Conservation (phyloP, 2,329 filamentous ascomycete genomes). For the Talaromyces verruculosus region DNA sequence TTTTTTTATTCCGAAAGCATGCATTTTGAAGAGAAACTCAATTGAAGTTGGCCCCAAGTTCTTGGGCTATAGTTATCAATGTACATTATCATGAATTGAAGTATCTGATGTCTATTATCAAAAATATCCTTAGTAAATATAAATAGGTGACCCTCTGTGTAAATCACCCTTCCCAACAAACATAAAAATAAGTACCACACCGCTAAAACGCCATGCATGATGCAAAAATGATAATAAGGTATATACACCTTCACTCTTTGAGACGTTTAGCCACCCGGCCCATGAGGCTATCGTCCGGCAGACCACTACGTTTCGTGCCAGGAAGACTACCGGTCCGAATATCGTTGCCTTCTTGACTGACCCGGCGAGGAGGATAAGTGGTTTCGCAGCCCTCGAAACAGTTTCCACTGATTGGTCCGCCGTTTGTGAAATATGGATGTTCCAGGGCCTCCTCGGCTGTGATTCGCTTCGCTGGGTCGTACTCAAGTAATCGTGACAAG, state of each 20-base stretch:
- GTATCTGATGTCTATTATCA: background rate
- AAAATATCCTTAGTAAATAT: background rate
- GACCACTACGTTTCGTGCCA: constrained; percentile 82
- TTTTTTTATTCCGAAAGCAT: background rate
- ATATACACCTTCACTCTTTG: constrained; percentile 44
- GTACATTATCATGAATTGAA: background rate
- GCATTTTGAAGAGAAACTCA: background rate
- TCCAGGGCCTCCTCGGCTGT: constrained; percentile 86
- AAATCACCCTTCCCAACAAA: background rate
- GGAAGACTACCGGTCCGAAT: constrained; percentile 86
- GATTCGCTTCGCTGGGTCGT: constrained; percentile 84
- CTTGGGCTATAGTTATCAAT: background rate
- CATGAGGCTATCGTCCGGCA: constrained; percentile 77
- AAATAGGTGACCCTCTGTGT: background rate
- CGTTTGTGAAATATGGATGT: constrained; percentile 80
- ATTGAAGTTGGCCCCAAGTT: background rate
- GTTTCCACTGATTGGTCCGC: constrained; percentile 69
- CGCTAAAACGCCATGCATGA: constrained; percentile 9
- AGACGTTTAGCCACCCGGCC: constrained; percentile 55
- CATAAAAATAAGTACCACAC: background rate
- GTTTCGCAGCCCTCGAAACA: constrained; percentile 88
- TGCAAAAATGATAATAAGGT: constrained; percentile 10
- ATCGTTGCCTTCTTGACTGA: constrained; percentile 94
- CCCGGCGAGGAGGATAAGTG: constrained; percentile 85
- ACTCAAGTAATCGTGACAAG: constrained; percentile 79